A percentile compares a stretch with the other conserved stretches of the same genome.
Evolutionary conservation across 106 monocot genomes (phyloP).

Genomic region (Allium sativum): DNA sequence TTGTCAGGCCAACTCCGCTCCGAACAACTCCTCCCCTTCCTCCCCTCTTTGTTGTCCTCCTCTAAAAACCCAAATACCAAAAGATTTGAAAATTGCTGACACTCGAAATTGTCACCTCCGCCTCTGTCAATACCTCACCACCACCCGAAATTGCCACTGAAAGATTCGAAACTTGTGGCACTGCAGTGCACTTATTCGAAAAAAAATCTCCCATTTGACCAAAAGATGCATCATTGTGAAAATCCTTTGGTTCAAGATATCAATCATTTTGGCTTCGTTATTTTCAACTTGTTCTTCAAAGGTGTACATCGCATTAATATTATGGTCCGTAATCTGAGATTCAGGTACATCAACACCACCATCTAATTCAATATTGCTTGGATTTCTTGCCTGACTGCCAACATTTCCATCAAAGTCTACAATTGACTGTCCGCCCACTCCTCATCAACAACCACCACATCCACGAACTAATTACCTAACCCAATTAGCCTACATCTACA

Average conservation of each 20-base stretch:
- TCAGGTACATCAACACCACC: conserved; percentile 11
- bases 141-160: too few species aligned
- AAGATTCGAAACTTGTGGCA: conserved; percentile 2
- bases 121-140: too few species aligned
- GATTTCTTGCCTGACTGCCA: conserved; percentile 5
- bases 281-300: conserved; percentile 10
- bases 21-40: too few species aligned
- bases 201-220: not conserved
- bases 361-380: conserved; percentile 5
- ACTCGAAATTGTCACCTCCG: too few species aligned
- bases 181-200: not conserved
- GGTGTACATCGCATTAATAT: not conserved
- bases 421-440: too few species aligned
- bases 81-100: too few species aligned
- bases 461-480: too few species aligned
- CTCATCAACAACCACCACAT: too few species aligned
- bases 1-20: too few species aligned
- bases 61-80: too few species aligned
- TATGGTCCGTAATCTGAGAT: not conserved
- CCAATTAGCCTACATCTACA: too few species aligned
- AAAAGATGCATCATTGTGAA: conserved; percentile 5
- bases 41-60: too few species aligned
- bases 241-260: conserved; percentile 25
- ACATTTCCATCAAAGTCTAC: not conserved
- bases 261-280: conserved; percentile 12